phyloP scores from a whole-genome alignment of 1,139 yeast genomes.

The Taiozyma onychis region DNA sequence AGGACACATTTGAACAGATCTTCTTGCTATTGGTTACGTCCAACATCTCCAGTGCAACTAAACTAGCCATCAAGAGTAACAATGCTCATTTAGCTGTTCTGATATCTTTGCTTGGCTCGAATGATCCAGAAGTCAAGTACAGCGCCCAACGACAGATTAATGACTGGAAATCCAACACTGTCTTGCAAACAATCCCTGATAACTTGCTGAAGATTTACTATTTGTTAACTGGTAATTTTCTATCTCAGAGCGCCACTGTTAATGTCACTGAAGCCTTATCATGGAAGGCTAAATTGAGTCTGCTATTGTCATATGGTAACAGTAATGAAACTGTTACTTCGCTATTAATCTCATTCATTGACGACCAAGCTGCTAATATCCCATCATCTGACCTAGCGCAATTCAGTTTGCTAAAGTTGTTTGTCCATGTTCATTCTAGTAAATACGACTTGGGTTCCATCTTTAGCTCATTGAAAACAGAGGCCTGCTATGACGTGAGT shows the following conservation, averaged over 20 bases:
- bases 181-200: conserved; percentile 42
- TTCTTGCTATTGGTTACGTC: conserved; percentile 51
- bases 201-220: conserved; percentile 55
- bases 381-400: conserved; percentile 26
- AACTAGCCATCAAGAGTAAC: conserved; percentile 48
- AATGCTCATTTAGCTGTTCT: conserved; percentile 67
- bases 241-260: conserved; percentile 24
- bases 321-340: conserved; percentile 34
- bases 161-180: conserved; percentile 52
- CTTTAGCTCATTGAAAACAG: conserved; percentile 18
- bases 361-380: conserved; percentile 16
- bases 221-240: conserved; percentile 54
- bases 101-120: conserved; percentile 67
- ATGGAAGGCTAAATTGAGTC: conserved; percentile 62
- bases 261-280: conserved; percentile 43
- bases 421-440: conserved; percentile 31
- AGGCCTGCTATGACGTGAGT: conserved; percentile 28
- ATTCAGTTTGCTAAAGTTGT: conserved; percentile 37
- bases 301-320: conserved; percentile 58
- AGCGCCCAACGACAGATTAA: conserved; percentile 58
- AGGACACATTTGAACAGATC: conserved; percentile 42
- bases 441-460: conserved; percentile 15
- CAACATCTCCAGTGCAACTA: conserved; percentile 56
- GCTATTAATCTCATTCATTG: conserved; percentile 29
- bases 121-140: conserved; percentile 48